Evolutionary conservation across 116 monocot species (phyloP).

Genomic region (Zostera marina): DNA sequence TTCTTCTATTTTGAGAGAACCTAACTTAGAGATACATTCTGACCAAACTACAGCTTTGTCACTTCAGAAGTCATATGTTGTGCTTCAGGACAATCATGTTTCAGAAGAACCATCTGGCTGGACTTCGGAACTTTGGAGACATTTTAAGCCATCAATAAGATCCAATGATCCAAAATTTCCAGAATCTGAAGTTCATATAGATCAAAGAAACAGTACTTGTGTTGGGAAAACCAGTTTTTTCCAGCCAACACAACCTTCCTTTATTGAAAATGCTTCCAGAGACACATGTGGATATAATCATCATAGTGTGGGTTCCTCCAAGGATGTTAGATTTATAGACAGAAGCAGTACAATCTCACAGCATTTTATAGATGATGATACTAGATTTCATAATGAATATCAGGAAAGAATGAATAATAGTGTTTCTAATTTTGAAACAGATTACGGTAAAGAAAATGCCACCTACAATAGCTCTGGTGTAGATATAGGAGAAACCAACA

Average conservation of each 20-base stretch:
- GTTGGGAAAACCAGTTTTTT: slow-evolving; percentile 4
- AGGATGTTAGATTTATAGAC: background rate
- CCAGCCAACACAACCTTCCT: background rate
- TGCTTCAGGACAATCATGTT: slow-evolving; percentile 2
- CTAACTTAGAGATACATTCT: background rate
- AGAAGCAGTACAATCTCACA: background rate
- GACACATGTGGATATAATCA: too few species aligned
- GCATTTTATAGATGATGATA: slow-evolving; percentile 3
- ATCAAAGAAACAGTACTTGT: slow-evolving; percentile 9
- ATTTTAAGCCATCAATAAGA: background rate
- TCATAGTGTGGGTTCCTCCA: background rate
- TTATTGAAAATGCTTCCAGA: slow-evolving; percentile 2
- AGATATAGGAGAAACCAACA: slow-evolving; percentile 53
- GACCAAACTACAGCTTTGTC: background rate
- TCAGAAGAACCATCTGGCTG: slow-evolving; percentile 12
- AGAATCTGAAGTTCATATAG: slow-evolving; percentile 3
- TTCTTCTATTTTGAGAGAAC: background rate
- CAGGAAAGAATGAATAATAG: slow-evolving; percentile 6
- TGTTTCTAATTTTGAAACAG: slow-evolving; percentile 7
- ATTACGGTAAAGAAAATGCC: slow-evolving; percentile 7
- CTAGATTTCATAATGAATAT: slow-evolving; percentile 12
- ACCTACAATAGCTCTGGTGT: slow-evolving; percentile 13
- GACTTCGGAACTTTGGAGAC: slow-evolving; percentile 10
- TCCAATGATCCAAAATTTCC: background rate
- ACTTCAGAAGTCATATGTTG: slow-evolving; percentile 2